Conservation (phyloP, 2,329 filamentous ascomycete species). For the Fusarium torulosum region DNA sequence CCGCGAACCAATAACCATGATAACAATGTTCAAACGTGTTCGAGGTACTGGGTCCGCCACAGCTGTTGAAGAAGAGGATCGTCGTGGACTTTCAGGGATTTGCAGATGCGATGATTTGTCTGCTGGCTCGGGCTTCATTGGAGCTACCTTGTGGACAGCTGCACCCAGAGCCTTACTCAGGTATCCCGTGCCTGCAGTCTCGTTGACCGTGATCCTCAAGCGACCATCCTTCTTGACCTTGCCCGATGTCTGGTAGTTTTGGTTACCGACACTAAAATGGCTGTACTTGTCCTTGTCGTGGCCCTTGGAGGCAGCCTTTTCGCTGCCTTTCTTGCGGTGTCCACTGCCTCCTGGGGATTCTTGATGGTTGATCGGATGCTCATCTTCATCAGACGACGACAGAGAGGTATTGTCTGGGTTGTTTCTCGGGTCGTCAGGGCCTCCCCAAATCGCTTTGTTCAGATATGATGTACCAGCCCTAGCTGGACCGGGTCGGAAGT, state of each 20-base stretch:
- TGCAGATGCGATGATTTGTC: constrained; percentile 22
- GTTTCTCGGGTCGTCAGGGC: background rate
- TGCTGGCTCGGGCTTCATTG: constrained; percentile 15
- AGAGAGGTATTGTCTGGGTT: constrained; percentile 33
- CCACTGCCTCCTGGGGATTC: background rate
- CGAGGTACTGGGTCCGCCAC: constrained; percentile 50
- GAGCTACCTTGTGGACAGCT: constrained; percentile 61
- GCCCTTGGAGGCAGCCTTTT: constrained; percentile 8
- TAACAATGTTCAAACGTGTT: constrained; percentile 79
- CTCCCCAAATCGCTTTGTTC: constrained; percentile 41
- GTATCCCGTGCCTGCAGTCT: constrained; percentile 77
- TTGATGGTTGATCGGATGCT: constrained; percentile 1
- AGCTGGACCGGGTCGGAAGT: constrained; percentile 37
- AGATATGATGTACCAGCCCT: constrained; percentile 42
- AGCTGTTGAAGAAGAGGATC: constrained; percentile 52
- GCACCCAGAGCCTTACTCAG: constrained; percentile 79
- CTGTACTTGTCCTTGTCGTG: constrained; percentile 46
- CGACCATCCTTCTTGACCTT: constrained; percentile 77
- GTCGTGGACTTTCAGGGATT: constrained; percentile 29
- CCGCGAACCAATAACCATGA: constrained; percentile 85
- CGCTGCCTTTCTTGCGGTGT: constrained; percentile 7
- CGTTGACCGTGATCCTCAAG: constrained; percentile 78
- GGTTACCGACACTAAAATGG: constrained; percentile 70
- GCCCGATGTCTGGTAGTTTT: constrained; percentile 74
- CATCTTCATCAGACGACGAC: constrained; percentile 26